Conservation (phyloP, 129 eudicot genomes). For the Centella asiatica region DNA sequence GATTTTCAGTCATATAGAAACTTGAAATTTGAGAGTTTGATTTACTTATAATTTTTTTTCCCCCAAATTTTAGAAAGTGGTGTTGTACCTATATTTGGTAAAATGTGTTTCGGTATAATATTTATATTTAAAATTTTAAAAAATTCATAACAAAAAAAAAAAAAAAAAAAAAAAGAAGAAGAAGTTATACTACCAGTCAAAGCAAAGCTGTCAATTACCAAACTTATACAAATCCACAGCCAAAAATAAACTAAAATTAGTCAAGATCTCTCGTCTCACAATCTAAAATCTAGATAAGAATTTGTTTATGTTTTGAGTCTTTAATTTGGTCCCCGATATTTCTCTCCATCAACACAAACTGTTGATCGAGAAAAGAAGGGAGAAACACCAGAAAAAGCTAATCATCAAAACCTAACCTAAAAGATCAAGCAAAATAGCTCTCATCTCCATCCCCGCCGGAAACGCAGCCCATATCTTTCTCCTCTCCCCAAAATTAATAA, state of each 20-base stretch:
- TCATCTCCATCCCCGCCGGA: slow-evolving; percentile 50
- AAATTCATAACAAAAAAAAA: too few relatives aligned
- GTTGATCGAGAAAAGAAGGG: slow-evolving; percentile 14
- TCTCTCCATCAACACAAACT: slow-evolving; percentile 16
- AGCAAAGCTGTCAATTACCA: neutral
- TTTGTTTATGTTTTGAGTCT: neutral
- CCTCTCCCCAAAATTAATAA: slow-evolving; percentile 2
- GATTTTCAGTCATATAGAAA: too few relatives aligned
- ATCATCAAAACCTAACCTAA: neutral
- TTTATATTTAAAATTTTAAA: too few relatives aligned
- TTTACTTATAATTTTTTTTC: too few relatives aligned
- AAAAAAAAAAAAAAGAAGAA: too few relatives aligned
- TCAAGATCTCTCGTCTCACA: neutral
- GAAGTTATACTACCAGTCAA: slow-evolving; percentile 4
- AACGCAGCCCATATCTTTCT: slow-evolving; percentile 31
- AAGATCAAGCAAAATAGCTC: neutral
- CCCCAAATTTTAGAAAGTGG: too few relatives aligned
- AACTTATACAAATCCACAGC: neutral
- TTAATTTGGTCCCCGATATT: neutral
- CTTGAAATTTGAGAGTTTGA: too few relatives aligned
- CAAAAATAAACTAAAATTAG: slow-evolving; percentile 8
- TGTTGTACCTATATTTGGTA: too few relatives aligned
- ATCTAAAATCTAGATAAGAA: too few relatives aligned
- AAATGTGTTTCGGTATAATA: too few relatives aligned
- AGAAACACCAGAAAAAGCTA: slow-evolving; percentile 14